Base-by-base conservation (phyloP, 1,284 basidiomycete genomes). In the Rhodotorula sp. region DNA sequence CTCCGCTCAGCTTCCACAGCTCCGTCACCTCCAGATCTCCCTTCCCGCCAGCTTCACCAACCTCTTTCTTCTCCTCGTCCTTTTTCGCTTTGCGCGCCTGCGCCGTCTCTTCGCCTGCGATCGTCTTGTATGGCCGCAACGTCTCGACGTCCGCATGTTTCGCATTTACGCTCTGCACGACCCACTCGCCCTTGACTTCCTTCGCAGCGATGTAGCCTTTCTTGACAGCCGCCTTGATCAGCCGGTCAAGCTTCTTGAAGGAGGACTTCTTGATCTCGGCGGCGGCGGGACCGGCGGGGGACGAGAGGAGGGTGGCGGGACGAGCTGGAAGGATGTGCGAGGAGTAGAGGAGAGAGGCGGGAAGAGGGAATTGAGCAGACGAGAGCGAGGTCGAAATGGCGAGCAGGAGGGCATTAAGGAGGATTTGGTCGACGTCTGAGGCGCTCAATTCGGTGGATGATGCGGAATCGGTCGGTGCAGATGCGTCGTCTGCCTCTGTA, bases 161-260 rank as follows among this genome's bases (percentile, higher is more conserved):
- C 0, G 82, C 77, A 70, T 86, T 87, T n/a, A 91, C 86, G 0
- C 84, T 84, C 40, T 84, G 84, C 26, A 91, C 80, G n/a, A 72
- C 63, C 16, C 87, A 78, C 54, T 89, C 90, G 0, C 87, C 85
- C 70, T 88, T 87, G 22, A 83, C 82, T 58, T 90, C 85, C 78
- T 94, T 95, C 34, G 89, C 82, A 26, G 86, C 86, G 40, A 94
- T 74, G 24, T 44, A 59, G 11, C 64, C 64, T 34, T 55, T 51
- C 52, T 60, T 60, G 30, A 34, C 46, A 1, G 53, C 64, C 13
- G 47, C 77, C 77, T 91, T 92, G 77, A 94, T 84, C 81, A 94
- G 92, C 2, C 86, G 83, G 4, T 87, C 85, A 26, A 94, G 84
- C 52, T 90, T 91, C 80, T 93, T 94, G 82, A 88, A 85, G 13